These are phyloP conservation scores for Penicillium griseofulvum DNA, from an alignment of 2,329 filamentous ascomycete genomes.

Conservation along the genomic window DNA sequence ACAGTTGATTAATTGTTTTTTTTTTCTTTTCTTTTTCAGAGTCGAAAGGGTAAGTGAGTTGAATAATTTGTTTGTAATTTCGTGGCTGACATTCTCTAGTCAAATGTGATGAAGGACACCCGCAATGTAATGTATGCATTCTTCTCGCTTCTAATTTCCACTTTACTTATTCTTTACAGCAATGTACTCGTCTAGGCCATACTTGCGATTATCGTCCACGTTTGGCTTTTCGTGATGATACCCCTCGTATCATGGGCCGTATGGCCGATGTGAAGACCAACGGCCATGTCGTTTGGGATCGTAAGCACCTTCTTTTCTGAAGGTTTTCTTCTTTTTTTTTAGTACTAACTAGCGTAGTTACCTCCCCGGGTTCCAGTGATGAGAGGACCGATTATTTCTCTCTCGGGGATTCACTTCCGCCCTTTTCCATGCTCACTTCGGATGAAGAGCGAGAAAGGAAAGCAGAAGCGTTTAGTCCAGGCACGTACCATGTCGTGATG, in stretches of 20 bases:
- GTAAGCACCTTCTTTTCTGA: slow-evolving; percentile 38
- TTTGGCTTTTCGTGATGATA: slow-evolving; percentile 55
- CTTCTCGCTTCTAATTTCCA: neutral
- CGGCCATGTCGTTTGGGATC: slow-evolving; percentile 57
- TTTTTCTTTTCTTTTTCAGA: slow-evolving; percentile 22
- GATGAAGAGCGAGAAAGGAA: slow-evolving; percentile 60
- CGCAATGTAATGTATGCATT: slow-evolving; percentile 52
- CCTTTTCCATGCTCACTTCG: slow-evolving; percentile 52
- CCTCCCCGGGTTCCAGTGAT: slow-evolving; percentile 29
- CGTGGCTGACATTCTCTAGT: slow-evolving; percentile 34
- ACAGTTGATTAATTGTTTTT: slow-evolving; percentile 12
- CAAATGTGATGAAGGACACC: slow-evolving; percentile 58
- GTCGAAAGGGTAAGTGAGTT: slow-evolving; percentile 40
- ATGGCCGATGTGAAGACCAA: slow-evolving; percentile 52
- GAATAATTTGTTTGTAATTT: neutral
- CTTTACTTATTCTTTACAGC: slow-evolving; percentile 33
- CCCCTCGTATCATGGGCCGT: slow-evolving; percentile 50
- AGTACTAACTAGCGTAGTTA: slow-evolving; percentile 26
- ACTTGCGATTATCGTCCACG: slow-evolving; percentile 58
- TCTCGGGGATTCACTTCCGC: slow-evolving; percentile 50
- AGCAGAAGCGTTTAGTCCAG: slow-evolving; percentile 51
- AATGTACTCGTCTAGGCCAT: slow-evolving; percentile 56
- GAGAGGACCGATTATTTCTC: slow-evolving; percentile 30
- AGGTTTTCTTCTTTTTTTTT: slow-evolving; percentile 1
- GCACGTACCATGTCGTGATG: slow-evolving; percentile 56